phyloP scores from a whole-genome alignment of 257 asterid species.

The Solanum virginianum region DNA sequence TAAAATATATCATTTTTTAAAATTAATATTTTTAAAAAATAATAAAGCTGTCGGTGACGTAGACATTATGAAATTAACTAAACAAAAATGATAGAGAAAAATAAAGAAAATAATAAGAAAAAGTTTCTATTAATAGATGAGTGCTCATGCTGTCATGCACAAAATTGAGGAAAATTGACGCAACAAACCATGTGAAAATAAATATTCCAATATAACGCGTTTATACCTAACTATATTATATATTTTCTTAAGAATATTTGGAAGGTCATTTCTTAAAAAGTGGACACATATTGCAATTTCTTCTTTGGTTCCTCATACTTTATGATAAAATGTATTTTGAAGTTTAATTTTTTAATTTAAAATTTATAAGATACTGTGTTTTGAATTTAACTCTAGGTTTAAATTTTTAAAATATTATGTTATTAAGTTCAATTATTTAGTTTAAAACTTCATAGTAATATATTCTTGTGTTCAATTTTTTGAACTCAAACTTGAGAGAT shows the following conservation, averaged over 20 bases:
- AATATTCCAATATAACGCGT: background rate
- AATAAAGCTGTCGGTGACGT: background rate
- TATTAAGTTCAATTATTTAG: background rate
- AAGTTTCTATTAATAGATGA: background rate
- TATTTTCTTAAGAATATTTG: background rate
- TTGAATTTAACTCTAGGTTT: background rate
- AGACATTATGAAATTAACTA: background rate
- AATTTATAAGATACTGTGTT: background rate
- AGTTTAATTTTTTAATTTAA: background rate
- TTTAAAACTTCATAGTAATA: background rate
- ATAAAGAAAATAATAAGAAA: background rate
- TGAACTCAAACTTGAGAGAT: too few relatives aligned
- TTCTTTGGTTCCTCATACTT: background rate
- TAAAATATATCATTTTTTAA: background rate
- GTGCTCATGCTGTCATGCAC: background rate
- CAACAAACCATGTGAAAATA: background rate
- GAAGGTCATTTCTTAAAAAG: background rate
- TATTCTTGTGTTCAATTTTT: too few relatives aligned
- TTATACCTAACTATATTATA: background rate
- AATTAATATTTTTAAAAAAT: background rate
- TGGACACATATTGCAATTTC: too few relatives aligned
- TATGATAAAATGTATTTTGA: background rate
- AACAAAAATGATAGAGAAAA: background rate
- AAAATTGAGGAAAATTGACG: background rate
- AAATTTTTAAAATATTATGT: background rate